These are phyloP conservation scores for Chenopodium berlandieri DNA, from an alignment of 148 eudicot genomes.

Conservation along the genomic window DNA sequence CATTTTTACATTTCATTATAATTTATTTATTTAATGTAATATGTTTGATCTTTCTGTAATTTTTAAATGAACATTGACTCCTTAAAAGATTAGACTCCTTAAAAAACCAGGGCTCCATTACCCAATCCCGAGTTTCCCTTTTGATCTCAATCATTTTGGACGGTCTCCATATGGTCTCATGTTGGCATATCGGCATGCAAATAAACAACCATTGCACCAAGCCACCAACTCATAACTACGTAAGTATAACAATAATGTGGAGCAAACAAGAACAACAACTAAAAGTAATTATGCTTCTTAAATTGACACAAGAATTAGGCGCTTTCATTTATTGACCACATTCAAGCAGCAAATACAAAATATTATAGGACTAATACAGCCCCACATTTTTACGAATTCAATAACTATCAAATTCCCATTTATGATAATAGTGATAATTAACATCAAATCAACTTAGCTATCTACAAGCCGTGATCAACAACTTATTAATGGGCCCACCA, in stretches of 20 bases:
- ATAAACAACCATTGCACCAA: not conserved
- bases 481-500: conserved; percentile 21
- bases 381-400: not conserved
- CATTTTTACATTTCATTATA: too few species aligned
- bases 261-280: conserved; percentile 13
- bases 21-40: too few species aligned
- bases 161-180: not conserved
- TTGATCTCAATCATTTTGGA: not conserved
- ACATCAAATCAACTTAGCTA: conserved; percentile 23
- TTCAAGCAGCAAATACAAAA: not conserved
- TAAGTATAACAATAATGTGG: not conserved
- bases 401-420: not conserved
- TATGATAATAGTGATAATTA: conserved; percentile 9
- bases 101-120: too few species aligned
- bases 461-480: conserved; percentile 19
- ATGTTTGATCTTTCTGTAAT: too few species aligned
- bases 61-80: too few species aligned
- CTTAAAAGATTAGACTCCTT: too few species aligned
- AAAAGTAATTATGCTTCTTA: conserved; percentile 9
- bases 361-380: not conserved
- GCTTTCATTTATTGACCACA: conserved; percentile 20
- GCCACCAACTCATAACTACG: too few species aligned
- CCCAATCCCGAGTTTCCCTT: not conserved
- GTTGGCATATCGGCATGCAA: not conserved
- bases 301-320: conserved; percentile 18